A percentile compares a stretch with the other conserved stretches of the same genome.
phyloP scores from a whole-genome alignment of 495 filamentous ascomycete species.

The Hyphodiscus hymeniophilus region DNA sequence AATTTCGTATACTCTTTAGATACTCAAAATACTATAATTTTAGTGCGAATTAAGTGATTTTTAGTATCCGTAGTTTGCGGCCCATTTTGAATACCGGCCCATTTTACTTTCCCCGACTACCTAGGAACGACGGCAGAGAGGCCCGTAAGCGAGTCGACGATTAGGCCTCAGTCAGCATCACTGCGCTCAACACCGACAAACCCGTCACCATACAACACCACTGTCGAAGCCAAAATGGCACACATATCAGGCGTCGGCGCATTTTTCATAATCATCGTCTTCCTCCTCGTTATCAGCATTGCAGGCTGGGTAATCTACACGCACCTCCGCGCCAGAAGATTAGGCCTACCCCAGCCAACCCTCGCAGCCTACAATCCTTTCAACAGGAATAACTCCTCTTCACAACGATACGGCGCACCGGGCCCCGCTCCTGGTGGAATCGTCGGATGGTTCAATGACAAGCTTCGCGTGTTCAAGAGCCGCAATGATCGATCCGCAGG shows the following conservation, averaged over 20 bases:
- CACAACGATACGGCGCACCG: constrained; percentile 31
- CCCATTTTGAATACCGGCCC: no score
- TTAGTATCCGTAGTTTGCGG: no score
- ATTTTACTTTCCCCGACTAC: no score
- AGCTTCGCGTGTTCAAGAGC: constrained; percentile 37
- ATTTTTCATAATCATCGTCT: constrained; percentile 38
- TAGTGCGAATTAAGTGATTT: no score
- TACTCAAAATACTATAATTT: no score
- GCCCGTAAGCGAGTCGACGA: no score
- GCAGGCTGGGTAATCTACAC: constrained; percentile 46
- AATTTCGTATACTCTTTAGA: no score
- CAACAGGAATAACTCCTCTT: constrained; percentile 21
- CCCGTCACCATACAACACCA: neutral
- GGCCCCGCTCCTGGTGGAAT: constrained; percentile 49
- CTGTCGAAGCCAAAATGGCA: constrained; percentile 8
- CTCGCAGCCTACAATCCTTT: constrained; percentile 55
- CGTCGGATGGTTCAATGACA: constrained; percentile 49
- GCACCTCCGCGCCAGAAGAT: constrained; percentile 49
- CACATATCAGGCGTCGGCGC: constrained; percentile 13
- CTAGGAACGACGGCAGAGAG: no score
- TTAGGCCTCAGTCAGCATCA: no score
- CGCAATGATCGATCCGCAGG: constrained; percentile 46
- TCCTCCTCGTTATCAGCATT: constrained; percentile 39
- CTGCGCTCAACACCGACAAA: no score
- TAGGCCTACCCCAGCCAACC: constrained; percentile 56